Percentiles rank a stretch among this genome's conserved stretches.
Evolutionary conservation across 805 yeast genomes (phyloP).

Genomic region (Jamesozyma piceae): DNA sequence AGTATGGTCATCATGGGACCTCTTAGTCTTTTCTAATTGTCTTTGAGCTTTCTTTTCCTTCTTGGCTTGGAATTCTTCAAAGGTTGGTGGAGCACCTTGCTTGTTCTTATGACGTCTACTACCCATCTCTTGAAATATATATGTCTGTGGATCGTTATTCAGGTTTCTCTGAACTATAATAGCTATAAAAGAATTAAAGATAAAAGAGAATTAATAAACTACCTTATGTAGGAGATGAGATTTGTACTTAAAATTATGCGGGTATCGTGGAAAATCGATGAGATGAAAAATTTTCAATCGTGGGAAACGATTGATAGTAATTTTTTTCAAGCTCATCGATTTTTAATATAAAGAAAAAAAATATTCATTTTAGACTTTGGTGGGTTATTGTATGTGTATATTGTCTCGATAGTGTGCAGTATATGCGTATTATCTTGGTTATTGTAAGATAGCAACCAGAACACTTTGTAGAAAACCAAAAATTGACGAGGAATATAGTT

Average conservation of each 20-base stretch:
- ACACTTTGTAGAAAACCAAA: no score
- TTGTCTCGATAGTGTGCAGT: no score
- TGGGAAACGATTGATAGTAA: not conserved
- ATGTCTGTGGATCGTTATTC: not conserved
- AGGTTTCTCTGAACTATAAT: not conserved
- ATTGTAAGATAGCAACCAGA: no score
- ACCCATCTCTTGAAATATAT: conserved; percentile 48
- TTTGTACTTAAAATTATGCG: not conserved
- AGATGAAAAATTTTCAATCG: conserved; percentile 12
- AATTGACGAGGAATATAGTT: no score
- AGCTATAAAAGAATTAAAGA: not conserved
- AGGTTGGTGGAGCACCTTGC: conserved; percentile 85
- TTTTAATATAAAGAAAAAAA: no score
- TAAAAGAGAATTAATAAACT: not conserved
- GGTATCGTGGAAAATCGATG: conserved; percentile 6
- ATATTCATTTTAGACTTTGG: no score
- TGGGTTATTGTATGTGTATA: not conserved
- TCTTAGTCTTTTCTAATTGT: conserved; percentile 28
- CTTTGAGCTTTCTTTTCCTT: conserved; percentile 32
- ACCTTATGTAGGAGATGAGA: not conserved
- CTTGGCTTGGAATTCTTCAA: conserved; percentile 69
- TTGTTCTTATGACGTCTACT: conserved; percentile 79
- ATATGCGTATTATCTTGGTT: no score
- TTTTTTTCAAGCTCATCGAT: conserved; percentile 3
- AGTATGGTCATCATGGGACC: conserved; percentile 6